Conservation (phyloP, 192 early-diverging fungal genomes). For the Linnemannia schmuckeri region DNA sequence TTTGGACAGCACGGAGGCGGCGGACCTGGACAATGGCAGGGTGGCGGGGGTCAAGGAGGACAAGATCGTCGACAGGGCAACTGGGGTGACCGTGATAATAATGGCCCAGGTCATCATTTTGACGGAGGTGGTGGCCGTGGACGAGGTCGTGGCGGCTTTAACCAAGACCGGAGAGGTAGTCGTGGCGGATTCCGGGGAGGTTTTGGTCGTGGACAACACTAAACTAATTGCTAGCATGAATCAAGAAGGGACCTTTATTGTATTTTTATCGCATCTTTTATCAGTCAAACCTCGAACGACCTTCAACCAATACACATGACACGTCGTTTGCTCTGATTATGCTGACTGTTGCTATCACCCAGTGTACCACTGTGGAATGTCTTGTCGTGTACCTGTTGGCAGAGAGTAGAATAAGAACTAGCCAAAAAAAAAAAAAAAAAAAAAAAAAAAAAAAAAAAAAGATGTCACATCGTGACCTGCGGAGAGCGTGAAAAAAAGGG, state of each 20-base stretch:
- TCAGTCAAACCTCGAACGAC: too few species aligned
- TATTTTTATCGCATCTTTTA: too few species aligned
- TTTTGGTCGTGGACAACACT: conserved; percentile 15
- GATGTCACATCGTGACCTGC: background rate
- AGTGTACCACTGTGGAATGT: too few species aligned
- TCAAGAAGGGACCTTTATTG: too few species aligned
- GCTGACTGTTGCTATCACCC: too few species aligned
- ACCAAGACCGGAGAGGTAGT: conserved; percentile 44
- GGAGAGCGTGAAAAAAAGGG: background rate
- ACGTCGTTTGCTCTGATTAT: too few species aligned
- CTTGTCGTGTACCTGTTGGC: too few species aligned
- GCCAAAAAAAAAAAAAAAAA: background rate
- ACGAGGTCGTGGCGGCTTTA: conserved; percentile 46
- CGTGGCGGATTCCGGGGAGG: conserved; percentile 42
- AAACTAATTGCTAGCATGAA: background rate
- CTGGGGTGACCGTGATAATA: conserved; percentile 29
- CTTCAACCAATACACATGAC: too few species aligned
- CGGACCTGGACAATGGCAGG: conserved; percentile 32
- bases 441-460: conserved; percentile 1
- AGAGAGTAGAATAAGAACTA: background rate
- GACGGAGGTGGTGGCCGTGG: conserved; percentile 49
- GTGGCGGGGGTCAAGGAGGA: background rate
- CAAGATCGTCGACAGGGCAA: conserved; percentile 26
- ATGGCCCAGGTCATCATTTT: conserved; percentile 30
- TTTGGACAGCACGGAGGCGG: conserved; percentile 12